Evolutionary conservation across 805 yeast genomes (phyloP), one percentile per base, ranked within the genome.

Genomic region (Metschnikowia rubicola): DNA sequence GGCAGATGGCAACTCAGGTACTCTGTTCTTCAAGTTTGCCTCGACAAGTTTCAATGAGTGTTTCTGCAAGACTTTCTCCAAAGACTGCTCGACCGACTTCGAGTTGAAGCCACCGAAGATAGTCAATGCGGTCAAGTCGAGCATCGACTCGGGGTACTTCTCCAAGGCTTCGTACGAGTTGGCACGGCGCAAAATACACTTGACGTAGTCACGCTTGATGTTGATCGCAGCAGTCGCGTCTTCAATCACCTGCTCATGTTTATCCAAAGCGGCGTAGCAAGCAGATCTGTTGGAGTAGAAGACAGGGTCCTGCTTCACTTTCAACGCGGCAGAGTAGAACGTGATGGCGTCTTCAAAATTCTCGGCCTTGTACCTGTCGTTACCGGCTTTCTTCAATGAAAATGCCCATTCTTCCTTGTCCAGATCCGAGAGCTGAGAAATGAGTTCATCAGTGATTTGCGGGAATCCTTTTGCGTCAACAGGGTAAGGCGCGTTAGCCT

Each of bases 271-370:
- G 43, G 91, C 86, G 70, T 87, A 87, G 70, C 97, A 92, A 13
- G 99, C 99, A 29, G 98, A 90, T 70, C 97, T 83, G 75, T 94
- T 94, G 52, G 97, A 89, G 72, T 84, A 92, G 71, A 79, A 94
- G 32, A 91, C 86, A 5, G 97, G 90, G 67, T 94, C 97, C 56
- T 76, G 68, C 63, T 85, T 84, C 62, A 88, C 75, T 45, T 74
- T 64, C 56, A 94, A 74, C 10, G 99, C 98, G 47, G 79, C 80
- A 37, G 88, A 66, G 73, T 94, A 94, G 66, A 77, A 84, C 38
- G 78, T 80, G 59, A 90, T 80, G 37, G 98, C 98, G n/a, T 77
- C 75, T 45, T 80, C 77, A 62, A 76, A 87, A 44, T 85, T 73
- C 68, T 87, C 85, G 48, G 61, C 61, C 66, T 84, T 86, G 76